Percentiles rank a stretch among this genome's conserved stretches.
Conservation (phyloP, 352 stramenopile species). For the Pelagophyceae sp. region DNA sequence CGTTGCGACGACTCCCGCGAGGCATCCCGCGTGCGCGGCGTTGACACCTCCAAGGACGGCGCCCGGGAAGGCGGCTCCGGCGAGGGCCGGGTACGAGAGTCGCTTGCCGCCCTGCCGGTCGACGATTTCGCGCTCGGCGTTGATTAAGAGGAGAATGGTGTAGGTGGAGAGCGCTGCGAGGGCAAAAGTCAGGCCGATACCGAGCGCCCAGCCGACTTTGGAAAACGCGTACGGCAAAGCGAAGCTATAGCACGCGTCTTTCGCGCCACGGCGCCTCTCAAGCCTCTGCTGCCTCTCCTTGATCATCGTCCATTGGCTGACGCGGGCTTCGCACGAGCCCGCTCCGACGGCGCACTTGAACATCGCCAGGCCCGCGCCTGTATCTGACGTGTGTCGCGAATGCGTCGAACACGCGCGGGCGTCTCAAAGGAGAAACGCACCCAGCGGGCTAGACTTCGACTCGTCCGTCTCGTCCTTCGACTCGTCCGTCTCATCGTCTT, state of each 20-base stretch:
- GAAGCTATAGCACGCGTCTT: no score
- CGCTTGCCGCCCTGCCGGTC: no score
- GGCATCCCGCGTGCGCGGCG: neutral
- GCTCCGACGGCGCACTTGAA: neutral
- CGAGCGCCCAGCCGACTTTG: neutral
- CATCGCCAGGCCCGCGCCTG: neutral
- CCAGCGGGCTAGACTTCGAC: no score
- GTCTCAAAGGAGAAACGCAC: no score
- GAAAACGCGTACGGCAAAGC: neutral
- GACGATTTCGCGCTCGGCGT: neutral
- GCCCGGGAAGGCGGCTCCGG: neutral
- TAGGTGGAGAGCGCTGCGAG: neutral
- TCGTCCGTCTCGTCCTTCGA: no score
- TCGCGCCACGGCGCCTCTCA: no score
- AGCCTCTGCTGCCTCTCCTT: no score
- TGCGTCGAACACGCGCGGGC: no score
- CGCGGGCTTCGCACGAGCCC: no score
- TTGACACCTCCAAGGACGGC: neutral
- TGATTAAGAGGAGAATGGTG: neutral
- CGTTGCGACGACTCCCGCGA: neutral
- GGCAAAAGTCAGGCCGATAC: neutral
- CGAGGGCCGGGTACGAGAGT: neutral
- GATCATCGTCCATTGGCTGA: no score
- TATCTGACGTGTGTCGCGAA: no score
- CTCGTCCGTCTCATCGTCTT: no score